Base-by-base conservation (phyloP, 108 stramenopile genomes). In the Pseudonitzschia multistriata region DNA sequence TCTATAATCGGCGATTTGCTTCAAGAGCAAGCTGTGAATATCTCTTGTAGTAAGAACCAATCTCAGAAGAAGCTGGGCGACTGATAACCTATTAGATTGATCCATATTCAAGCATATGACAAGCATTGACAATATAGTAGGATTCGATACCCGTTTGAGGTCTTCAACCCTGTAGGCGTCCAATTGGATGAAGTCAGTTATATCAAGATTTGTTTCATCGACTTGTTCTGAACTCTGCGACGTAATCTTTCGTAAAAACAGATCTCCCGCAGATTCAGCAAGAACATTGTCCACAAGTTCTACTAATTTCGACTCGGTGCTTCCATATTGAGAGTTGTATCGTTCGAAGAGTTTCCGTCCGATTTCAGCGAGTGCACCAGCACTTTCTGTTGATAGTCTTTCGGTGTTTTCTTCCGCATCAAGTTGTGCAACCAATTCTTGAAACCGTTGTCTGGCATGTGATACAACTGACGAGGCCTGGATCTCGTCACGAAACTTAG, bases 211-310 rank as follows among this genome's bases (percentile, higher is more conserved):
- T 0, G 34, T 47, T 3, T 66, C 62, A 17, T 65, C 54, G 22
- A 13, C 63, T 0, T 6, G 33, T 56, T 59, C 34, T 10, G 19
- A 35, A 1, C 47, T 34, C 21, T 35, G 14, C 50, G 11, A 24
- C 25, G 50, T 11, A 24, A 24, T 25, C 57, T 7, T 47, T 14
- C 3, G 67, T 25, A 40, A 59, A 11, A 62, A 21, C 45, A 80
- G 40, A 33, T 77, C 65, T 25, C 74, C 82, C 35, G 79, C 82
- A 59, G 85, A 74, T 0, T 69, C 29, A 21, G 69, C 22, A 31
- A 90, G 64, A 62, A 91, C 88, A 61, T 95, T 88, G 22, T 80
- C 79, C 25, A 95, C 55, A 22, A 95, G 76, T 50, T 95, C 94
- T 15, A 65, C 79, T 39, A 83, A 59, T 45, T 78, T 89, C 4